A percentile compares a stretch with the other conserved stretches of the same genome.
These are phyloP conservation scores for Neurospora sublineolata DNA, from an alignment of 495 filamentous ascomycete genomes.

Conservation along the genomic window DNA sequence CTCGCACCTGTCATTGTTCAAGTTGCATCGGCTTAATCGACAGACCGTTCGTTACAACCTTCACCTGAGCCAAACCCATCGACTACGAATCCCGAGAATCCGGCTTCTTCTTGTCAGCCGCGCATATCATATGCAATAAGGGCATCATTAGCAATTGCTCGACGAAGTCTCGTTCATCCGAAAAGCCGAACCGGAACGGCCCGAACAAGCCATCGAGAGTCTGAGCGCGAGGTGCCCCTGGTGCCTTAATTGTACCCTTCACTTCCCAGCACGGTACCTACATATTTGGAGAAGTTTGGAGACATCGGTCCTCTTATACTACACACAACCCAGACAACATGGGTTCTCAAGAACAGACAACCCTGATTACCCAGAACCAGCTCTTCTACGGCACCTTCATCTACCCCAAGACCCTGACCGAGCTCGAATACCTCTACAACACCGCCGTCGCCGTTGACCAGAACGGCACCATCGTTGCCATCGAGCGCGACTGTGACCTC, in stretches of 20 bases:
- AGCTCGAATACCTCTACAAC: constrained; percentile 46
- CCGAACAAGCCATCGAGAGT: background rate
- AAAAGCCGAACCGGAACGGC: background rate
- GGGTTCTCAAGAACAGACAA: background rate
- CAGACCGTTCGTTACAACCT: background rate
- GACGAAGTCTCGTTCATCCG: background rate
- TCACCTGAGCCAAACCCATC: background rate
- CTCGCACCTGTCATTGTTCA: background rate
- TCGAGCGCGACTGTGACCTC: constrained; percentile 27
- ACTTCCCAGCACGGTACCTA: background rate
- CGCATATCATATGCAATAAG: background rate
- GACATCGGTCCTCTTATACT: background rate
- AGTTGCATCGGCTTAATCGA: background rate
- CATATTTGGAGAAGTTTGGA: background rate
- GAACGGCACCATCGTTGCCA: constrained; percentile 51
- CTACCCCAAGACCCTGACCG: constrained; percentile 41
- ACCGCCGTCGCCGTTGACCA: constrained; percentile 56
- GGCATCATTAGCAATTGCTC: background rate
- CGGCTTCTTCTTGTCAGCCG: background rate
- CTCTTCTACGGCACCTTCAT: constrained; percentile 45
- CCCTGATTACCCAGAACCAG: constrained; percentile 13
- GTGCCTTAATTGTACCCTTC: background rate
- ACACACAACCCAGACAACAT: background rate
- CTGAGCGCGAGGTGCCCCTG: background rate
- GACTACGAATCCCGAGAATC: background rate